Conservation (phyloP, 2,329 filamentous ascomycete genomes). For the Phaeosphaeriaceae sp. region DNA sequence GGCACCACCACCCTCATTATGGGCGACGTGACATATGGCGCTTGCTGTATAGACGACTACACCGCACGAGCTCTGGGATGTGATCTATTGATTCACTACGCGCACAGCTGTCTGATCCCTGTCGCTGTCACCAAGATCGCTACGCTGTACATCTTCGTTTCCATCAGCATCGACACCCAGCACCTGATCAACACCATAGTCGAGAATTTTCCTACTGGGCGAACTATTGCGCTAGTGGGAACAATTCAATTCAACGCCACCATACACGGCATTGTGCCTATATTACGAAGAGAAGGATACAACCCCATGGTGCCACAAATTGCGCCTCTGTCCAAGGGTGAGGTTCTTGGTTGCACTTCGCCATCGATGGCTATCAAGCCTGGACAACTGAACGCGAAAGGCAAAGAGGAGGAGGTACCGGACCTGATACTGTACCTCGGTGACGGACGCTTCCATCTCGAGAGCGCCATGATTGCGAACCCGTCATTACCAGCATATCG, state of each 20-base stretch:
- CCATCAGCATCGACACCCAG: conserved; percentile 91
- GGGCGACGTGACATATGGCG: conserved; percentile 98
- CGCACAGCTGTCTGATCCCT: conserved; percentile 94
- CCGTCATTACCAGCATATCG: conserved; percentile 88
- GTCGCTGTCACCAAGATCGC: conserved; percentile 97
- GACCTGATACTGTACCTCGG: conserved; percentile 88
- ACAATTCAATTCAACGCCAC: conserved; percentile 99
- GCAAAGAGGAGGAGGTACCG: conserved; percentile 52
- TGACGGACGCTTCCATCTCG: conserved; percentile 93
- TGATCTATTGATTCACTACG: conserved; percentile 94
- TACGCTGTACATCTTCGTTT: conserved; percentile 96
- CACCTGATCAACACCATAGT: conserved; percentile 88
- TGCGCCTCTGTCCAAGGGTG: conserved; percentile 87
- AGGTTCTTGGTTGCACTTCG: conserved; percentile 97
- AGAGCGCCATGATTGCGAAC: conserved; percentile 99
- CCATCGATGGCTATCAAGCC: conserved; percentile 58
- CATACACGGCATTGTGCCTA: conserved; percentile 81
- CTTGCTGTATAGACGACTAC: conserved; percentile 98
- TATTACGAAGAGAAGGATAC: conserved; percentile 84
- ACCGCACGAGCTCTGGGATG: conserved; percentile 93
- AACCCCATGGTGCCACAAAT: conserved; percentile 89
- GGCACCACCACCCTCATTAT: conserved; percentile 94
- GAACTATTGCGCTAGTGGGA: conserved; percentile 90
- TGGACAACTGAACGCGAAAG: conserved; percentile 52
- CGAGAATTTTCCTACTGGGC: conserved; percentile 84